phyloP scores from a whole-genome alignment of 2,329 filamentous ascomycete genomes.

The Hypoxylon sp. region DNA sequence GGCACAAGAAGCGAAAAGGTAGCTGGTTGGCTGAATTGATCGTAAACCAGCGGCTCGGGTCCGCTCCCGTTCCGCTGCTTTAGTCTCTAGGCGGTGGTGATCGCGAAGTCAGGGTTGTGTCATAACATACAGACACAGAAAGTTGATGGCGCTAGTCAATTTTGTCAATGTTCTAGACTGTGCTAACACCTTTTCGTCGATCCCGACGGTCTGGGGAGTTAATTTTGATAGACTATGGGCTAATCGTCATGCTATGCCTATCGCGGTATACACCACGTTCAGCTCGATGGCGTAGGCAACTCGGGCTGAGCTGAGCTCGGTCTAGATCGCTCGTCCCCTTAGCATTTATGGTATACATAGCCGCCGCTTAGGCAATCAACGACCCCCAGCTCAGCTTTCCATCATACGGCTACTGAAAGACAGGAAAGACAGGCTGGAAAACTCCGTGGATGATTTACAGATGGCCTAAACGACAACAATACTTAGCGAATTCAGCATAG shows the following conservation, averaged over 20 bases:
- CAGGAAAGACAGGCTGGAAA: too few species aligned
- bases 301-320: slow-evolving; percentile 5
- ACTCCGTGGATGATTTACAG: too few species aligned
- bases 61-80: neutral
- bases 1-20: neutral
- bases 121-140: neutral
- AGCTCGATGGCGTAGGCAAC: neutral
- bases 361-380: too few species aligned
- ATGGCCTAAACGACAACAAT: too few species aligned
- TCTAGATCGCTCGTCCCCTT: slow-evolving; percentile 1
- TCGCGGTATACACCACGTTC: neutral
- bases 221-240: slow-evolving; percentile 1
- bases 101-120: slow-evolving; percentile 7
- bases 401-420: too few species aligned
- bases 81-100: neutral
- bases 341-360: neutral
- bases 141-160: neutral
- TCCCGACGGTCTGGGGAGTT: slow-evolving; percentile 2
- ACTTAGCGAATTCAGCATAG: too few species aligned
- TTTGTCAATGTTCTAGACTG: neutral
- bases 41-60: neutral
- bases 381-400: too few species aligned
- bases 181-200: neutral
- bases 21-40: neutral
- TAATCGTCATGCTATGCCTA: slow-evolving; percentile 5